These are phyloP conservation scores for Wickerhamiella sergipiensis DNA, from an alignment of 805 yeast genomes.

Conservation along the genomic window DNA sequence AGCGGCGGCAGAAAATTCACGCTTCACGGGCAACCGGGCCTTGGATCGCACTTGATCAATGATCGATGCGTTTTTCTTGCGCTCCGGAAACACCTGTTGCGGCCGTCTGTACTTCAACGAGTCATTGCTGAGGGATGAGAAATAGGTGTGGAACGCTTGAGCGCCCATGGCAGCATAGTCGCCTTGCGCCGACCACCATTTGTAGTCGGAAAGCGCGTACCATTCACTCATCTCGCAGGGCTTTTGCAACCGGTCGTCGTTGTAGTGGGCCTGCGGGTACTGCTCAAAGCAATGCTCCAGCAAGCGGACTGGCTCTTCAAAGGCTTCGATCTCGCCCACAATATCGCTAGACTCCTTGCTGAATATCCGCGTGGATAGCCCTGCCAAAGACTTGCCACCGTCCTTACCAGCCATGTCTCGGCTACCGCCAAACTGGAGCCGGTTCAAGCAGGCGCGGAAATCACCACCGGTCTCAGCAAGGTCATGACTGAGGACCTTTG, in stretches of 20 bases:
- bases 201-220: slow-evolving; percentile 54
- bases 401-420: background rate
- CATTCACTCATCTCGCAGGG: slow-evolving; percentile 59
- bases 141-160: slow-evolving; percentile 29
- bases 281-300: slow-evolving; percentile 52
- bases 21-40: slow-evolving; percentile 6
- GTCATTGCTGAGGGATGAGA: slow-evolving; percentile 39
- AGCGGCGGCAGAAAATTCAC: slow-evolving; percentile 6
- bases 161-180: slow-evolving; percentile 12
- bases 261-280: slow-evolving; percentile 46
- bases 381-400: background rate
- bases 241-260: slow-evolving; percentile 35
- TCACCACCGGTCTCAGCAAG: slow-evolving; percentile 68
- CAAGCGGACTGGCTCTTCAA: slow-evolving; percentile 38
- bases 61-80: slow-evolving; percentile 22
- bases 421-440: slow-evolving; percentile 49
- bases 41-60: slow-evolving; percentile 17
- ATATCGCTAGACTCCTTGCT: background rate
- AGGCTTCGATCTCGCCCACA: slow-evolving; percentile 3
- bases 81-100: slow-evolving; percentile 18
- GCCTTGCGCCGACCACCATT: slow-evolving; percentile 5
- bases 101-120: slow-evolving; percentile 10
- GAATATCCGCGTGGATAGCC: background rate
- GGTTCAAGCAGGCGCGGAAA: slow-evolving; percentile 71
- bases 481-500: slow-evolving; percentile 45